Conservation (phyloP, 495 filamentous ascomycete genomes). For the Hypoxylon crocopeplum region DNA sequence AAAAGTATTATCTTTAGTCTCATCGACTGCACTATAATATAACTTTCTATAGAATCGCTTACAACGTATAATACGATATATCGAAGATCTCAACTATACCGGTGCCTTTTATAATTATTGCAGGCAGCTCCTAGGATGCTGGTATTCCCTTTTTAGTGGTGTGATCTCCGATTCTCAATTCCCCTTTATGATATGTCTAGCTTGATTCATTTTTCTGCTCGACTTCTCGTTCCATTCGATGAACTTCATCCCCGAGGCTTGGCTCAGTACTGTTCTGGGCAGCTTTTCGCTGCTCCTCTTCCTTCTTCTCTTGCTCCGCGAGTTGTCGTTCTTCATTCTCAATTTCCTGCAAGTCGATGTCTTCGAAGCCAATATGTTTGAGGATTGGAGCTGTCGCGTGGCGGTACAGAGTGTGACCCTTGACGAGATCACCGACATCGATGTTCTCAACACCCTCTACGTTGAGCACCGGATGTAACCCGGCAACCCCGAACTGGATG, state of each 20-base stretch:
- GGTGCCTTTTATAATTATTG: no score
- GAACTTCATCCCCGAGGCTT: constrained; percentile 22
- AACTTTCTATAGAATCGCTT: no score
- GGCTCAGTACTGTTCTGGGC: constrained; percentile 19
- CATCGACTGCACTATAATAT: no score
- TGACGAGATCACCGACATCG: constrained; percentile 63
- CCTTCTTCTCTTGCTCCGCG: constrained; percentile 51
- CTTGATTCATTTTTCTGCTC: constrained; percentile 15
- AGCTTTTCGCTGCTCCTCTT: constrained; percentile 43
- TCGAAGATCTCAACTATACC: no score
- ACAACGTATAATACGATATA: no score
- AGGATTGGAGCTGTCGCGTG: constrained; percentile 64
- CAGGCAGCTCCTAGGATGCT: no score
- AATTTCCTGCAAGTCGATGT: constrained; percentile 59
- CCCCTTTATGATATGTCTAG: no score
- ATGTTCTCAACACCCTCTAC: constrained; percentile 66
- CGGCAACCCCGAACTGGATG: constrained; percentile 65
- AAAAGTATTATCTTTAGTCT: no score
- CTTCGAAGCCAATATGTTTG: constrained; percentile 63
- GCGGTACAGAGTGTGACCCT: constrained; percentile 63
- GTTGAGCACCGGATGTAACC: constrained; percentile 58
- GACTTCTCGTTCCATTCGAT: constrained; percentile 16
- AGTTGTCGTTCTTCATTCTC: constrained; percentile 46
- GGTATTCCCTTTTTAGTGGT: no score
- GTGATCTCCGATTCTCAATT: no score